phyloP scores from a whole-genome alignment of 1,139 yeast genomes.

The Kodamaea suecica region DNA sequence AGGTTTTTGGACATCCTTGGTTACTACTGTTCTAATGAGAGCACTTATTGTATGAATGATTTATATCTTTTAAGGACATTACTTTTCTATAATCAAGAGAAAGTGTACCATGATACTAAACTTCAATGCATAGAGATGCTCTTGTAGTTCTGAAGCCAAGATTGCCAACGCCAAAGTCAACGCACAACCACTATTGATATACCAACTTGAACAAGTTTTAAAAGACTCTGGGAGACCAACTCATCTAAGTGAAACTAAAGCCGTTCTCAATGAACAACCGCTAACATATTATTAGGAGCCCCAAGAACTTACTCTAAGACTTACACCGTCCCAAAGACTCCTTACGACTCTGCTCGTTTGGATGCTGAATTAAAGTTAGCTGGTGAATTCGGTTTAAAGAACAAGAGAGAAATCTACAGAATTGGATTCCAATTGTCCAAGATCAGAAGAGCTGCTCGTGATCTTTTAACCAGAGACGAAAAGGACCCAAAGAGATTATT shows the following conservation, averaged over 20 bases:
- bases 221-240: constrained; percentile 7
- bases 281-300: constrained; percentile 60
- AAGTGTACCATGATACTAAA: no score
- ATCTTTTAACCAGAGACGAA: constrained; percentile 98
- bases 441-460: constrained; percentile 99
- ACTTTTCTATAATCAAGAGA: no score
- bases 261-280: constrained; percentile 1
- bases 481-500: constrained; percentile 99
- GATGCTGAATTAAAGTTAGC: constrained; percentile 99
- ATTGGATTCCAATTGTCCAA: constrained; percentile 97
- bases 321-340: constrained; percentile 98
- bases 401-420: constrained; percentile 99
- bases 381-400: constrained; percentile 99
- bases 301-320: constrained; percentile 99
- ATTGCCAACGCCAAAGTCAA: no score
- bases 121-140: no score
- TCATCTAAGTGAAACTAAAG: background rate
- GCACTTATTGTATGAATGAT: no score
- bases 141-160: no score
- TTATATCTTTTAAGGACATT: no score
- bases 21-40: no score
- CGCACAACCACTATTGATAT: constrained; percentile 2
- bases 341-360: constrained; percentile 98
- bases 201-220: background rate
- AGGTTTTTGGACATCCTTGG: no score